Evolutionary conservation across 768 basidiomycete genomes (phyloP), one percentile per base, ranked within the genome.

Genomic region (Naematelia encephala): DNA sequence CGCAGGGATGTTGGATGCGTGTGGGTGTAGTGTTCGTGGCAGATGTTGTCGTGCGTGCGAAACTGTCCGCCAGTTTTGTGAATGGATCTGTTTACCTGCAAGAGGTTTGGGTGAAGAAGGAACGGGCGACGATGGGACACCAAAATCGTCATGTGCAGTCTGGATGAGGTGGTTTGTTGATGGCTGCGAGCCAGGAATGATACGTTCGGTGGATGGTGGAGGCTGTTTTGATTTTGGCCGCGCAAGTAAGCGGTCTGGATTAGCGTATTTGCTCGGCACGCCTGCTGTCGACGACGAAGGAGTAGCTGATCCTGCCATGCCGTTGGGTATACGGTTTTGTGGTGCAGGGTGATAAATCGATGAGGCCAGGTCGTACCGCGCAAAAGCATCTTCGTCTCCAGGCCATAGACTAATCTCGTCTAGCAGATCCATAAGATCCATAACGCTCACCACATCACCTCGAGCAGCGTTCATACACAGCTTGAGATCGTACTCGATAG

Each of bases 371-470:
- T 47, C 56, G 27, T 44, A 51, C 34, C 27, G 21, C 12, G 63
- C 62, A 8, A 62, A 50, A 43, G 51, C 47, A 14, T 63, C 62
- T 16, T 63, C 60, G 46, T 66, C 64, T 2, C 57, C 50, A 13
- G 65, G 64, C 70, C 67, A 72, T 26, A 60, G 51, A 39, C 56
- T 59, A 29, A 72, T 62, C 43, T 75, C 75, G 16, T 56, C 60
- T 51, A 77, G 47, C 1, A 72, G 47, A 21, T 71, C 67, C 59
- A 69, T 66, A 16, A 77, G 66, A 51, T 77, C 70, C 59, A 77
- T 67, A 0, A 72, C 72, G 1, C 49, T 62, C 1, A 69, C 57
- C 5, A 76, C 59, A 44, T 77, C 72, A 3, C 63, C 61, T 14
- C 66, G 61, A 3, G 68, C 59, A 3, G 64, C 68, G 27, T 61